A percentile compares a stretch with the other conserved stretches of the same genome.
Conservation (phyloP, 1,284 basidiomycete genomes). For the Entoloma clypeatum region DNA sequence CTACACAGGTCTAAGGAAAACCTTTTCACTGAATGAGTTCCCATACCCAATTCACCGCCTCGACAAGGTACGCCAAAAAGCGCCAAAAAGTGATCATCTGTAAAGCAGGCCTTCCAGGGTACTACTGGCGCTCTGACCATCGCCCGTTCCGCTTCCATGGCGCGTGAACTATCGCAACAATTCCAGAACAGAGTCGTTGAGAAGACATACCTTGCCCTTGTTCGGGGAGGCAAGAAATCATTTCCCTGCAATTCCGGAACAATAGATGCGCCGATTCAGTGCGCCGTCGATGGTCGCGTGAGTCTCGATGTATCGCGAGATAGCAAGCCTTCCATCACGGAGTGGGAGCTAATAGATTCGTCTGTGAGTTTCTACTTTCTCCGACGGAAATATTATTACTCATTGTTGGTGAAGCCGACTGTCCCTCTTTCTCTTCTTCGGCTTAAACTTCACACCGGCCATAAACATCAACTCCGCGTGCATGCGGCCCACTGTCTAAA, state of each 20-base stretch:
- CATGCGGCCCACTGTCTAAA: slow-evolving; percentile 53
- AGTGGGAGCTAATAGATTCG: slow-evolving; percentile 57
- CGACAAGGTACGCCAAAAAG: slow-evolving; percentile 49
- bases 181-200: slow-evolving; percentile 44
- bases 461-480: slow-evolving; percentile 71
- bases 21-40: slow-evolving; percentile 31
- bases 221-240: slow-evolving; percentile 47
- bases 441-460: slow-evolving; percentile 55
- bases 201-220: slow-evolving; percentile 68
- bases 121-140: slow-evolving; percentile 65
- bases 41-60: slow-evolving; percentile 61
- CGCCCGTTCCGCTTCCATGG: slow-evolving; percentile 42
- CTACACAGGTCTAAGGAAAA: slow-evolving; percentile 35
- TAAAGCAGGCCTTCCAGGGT: slow-evolving; percentile 33
- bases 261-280: slow-evolving; percentile 42
- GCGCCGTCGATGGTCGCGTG: slow-evolving; percentile 45
- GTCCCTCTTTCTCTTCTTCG: slow-evolving; percentile 54
- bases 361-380: slow-evolving; percentile 44
- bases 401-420: slow-evolving; percentile 35
- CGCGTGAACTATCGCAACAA: slow-evolving; percentile 51
- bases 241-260: slow-evolving; percentile 41
- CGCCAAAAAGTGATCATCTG: neutral
- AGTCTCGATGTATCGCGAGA: slow-evolving; percentile 28
- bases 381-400: slow-evolving; percentile 7
- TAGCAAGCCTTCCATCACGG: slow-evolving; percentile 45